phyloP scores from a whole-genome alignment of 2,329 filamentous ascomycete genomes.

The Paecilomyces niveus region DNA sequence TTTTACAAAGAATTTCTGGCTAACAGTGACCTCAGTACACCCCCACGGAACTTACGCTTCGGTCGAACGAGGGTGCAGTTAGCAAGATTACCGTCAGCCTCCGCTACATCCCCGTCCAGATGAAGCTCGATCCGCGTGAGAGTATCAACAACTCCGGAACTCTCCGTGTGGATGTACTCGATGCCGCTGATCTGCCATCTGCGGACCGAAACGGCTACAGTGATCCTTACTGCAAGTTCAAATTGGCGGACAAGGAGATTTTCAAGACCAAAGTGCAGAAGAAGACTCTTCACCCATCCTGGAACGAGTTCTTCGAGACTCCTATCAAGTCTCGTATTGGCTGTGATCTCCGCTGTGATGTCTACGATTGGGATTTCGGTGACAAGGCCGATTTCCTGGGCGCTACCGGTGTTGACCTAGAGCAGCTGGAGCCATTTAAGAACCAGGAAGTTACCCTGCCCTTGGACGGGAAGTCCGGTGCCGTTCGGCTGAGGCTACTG shows the following conservation, averaged over 20 bases:
- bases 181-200: constrained; percentile 79
- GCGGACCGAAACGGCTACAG: constrained; percentile 95
- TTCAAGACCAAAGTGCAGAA: constrained; percentile 95
- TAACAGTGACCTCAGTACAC: constrained; percentile 58
- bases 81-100: constrained; percentile 84
- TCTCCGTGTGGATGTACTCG: constrained; percentile 85
- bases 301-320: constrained; percentile 95
- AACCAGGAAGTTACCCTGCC: constrained; percentile 65
- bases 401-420: constrained; percentile 65
- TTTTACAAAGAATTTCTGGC: constrained; percentile 5
- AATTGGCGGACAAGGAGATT: constrained; percentile 78
- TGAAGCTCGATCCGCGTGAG: constrained; percentile 88
- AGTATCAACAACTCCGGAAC: constrained; percentile 99
- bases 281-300: constrained; percentile 88
- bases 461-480: constrained; percentile 84
- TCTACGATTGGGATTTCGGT: constrained; percentile 95
- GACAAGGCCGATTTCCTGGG: constrained; percentile 92
- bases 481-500: constrained; percentile 71
- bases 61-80: constrained; percentile 65
- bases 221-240: constrained; percentile 94
- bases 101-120: constrained; percentile 90
- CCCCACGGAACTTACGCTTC: constrained; percentile 73
- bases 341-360: constrained; percentile 72
- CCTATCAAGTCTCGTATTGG: constrained; percentile 75
- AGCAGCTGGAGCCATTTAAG: constrained; percentile 76